Conservation (phyloP, 345 rosid genomes). For the Alliaria petiolata region DNA sequence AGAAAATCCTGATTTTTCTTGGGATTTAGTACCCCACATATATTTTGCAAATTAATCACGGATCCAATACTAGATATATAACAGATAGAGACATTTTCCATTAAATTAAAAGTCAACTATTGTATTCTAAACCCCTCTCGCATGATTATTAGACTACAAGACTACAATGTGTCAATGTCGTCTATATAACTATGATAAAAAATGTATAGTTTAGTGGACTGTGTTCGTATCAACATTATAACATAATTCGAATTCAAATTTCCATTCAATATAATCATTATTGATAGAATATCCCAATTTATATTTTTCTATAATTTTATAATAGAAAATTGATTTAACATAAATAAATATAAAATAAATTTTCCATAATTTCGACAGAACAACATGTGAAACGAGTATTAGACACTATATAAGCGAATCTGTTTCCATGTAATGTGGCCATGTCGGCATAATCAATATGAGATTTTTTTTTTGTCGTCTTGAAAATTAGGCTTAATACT, state of each 20-base stretch:
- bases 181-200: too few relatives aligned
- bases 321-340: too few relatives aligned
- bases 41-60: constrained; percentile 3
- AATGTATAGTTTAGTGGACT: too few relatives aligned
- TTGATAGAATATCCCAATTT: too few relatives aligned
- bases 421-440: constrained; percentile 3
- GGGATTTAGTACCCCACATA: constrained; percentile 17
- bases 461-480: background rate
- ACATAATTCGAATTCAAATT: too few relatives aligned
- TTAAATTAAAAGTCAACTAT: constrained; percentile 1
- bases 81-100: constrained; percentile 15
- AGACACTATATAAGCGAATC: background rate
- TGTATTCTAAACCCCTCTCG: background rate
- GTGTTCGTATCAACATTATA: too few relatives aligned
- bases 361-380: background rate
- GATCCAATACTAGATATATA: constrained; percentile 24
- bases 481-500: background rate
- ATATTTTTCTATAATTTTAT: too few relatives aligned
- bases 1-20: constrained; percentile 13
- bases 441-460: background rate
- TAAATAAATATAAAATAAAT: too few relatives aligned
- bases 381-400: background rate
- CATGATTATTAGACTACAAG: constrained; percentile 9
- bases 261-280: too few relatives aligned
- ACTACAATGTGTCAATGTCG: too few relatives aligned